Base-by-base conservation (phyloP, 805 yeast species). In the Spathaspora arborariae region DNA sequence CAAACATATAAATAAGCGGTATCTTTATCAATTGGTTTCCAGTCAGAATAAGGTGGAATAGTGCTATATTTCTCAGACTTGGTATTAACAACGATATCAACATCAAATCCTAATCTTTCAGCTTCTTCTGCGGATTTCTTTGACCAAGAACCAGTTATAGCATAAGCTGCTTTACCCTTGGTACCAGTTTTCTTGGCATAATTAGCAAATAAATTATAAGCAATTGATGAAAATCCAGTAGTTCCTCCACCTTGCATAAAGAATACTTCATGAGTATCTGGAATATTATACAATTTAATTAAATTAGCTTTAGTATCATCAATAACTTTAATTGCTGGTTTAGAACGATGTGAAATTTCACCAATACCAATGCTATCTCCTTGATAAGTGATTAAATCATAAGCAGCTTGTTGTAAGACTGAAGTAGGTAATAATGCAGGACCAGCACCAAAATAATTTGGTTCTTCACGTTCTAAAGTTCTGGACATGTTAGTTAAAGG, bases 181-280 rank as follows among this genome's bases (percentile, higher is more conserved):
- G 81, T 81, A 37, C 92, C 94, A 16, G 85, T 79, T 60, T 76
- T 82, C 54, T 80, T 81, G 40, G 85, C 85, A 65, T 79, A 80
- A 18, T 85, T 74, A 20, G 96, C 96, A 50, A 85, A 64, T 66
- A 94, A 64, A 63, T 91, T 92, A 57, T 91, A 81, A 9, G 88
- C 89, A 41, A 88, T 76, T 4, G 96, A 82, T 2, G 98, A 87
- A 56, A 94, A 94, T 5, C 97, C 98, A 24, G 90, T 85, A 44
- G 98, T 92, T 50, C 98, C 99, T 52, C 99, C 99, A 54, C 99
- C 98, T 72, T 94, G 99, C 69, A 92, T 67, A 70, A 92, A 94
- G 63, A 94, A 84, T 1, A 92, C 92, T 65, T 90, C 97, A 64
- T 94, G 96, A 26, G 96, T 85, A 50, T 88, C 96, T 26, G 98